Evolutionary conservation across 2,329 filamentous ascomycete species (phyloP), one percentile per base, ranked within the genome.

Genomic region (Thielaviopsis ethacetica): DNA sequence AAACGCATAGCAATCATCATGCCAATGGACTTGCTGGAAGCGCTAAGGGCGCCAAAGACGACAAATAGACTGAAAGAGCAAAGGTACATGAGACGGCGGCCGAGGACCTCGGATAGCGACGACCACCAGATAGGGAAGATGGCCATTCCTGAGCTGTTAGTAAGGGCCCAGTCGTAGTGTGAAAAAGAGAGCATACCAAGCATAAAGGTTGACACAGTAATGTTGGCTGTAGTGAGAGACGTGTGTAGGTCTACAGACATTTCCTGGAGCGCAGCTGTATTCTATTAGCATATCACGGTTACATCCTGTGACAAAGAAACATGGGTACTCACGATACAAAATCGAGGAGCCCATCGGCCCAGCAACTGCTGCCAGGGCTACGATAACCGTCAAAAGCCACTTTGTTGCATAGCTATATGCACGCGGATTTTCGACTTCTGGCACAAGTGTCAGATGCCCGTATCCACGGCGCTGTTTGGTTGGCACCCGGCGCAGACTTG

Each of bases 51-150:
- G 56, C 83, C 84, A 71, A 86, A 91, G 47, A 91, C 62, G 58
- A 84, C 73, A 66, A 88, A 91, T 15, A 91, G 72, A 22, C 76
- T 68, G 68, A 93, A 93, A 0, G 86, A 90, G 38, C 79, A 71
- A 34, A 94, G 71, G 67, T 91, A 93, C 64, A 94, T 85, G n/a
- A 82, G 83, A 22, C 88, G 80, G 49, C 88, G 80, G 13, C 88
- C 88, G 0, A 81, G 70, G 1, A 75, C 75, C 65, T 93, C 88
- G 9, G 85, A 88, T 66, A 93, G 90, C 1, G 84, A 84, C 0
- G 85, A 88, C 86, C 86, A 93, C 88, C 88, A 93, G 0, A 94
- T 75, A 0, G 88, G 88, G 64, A 90, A 91, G 52, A 93, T 88
- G 59, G 83, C 81, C 86, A 93, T 88, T 64, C 80, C 75, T 61